Evolutionary conservation across 352 stramenopile species (phyloP).

Genomic region (Globisporangium yorkense): DNA sequence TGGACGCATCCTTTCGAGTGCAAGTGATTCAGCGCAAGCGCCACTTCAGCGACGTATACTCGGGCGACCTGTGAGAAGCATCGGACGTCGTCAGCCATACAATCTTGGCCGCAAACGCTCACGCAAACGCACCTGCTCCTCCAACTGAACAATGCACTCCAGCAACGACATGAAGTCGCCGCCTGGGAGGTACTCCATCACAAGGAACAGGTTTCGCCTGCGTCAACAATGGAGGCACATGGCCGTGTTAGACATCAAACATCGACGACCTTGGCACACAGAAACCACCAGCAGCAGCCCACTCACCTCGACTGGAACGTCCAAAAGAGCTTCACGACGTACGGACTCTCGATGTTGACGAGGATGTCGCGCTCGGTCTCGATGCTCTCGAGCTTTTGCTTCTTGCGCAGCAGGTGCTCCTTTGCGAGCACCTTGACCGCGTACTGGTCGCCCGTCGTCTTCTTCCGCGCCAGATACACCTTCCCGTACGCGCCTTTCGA

Average conservation of each 20-base stretch:
- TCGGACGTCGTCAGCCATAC: background rate
- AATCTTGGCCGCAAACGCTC: background rate
- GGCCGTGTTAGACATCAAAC: no score
- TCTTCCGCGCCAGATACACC: conserved; percentile 85
- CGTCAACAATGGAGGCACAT: background rate
- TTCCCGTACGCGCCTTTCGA: conserved; percentile 88
- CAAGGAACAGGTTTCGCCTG: conserved; percentile 82
- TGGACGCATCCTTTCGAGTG: conserved; percentile 84
- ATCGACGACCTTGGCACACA: no score
- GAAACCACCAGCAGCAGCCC: background rate
- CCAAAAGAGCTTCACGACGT: conserved; percentile 90
- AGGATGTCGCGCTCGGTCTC: conserved; percentile 87
- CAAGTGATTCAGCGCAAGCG: conserved; percentile 81
- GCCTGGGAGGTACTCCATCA: conserved; percentile 89
- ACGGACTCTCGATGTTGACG: conserved; percentile 82
- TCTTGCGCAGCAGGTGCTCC: conserved; percentile 85
- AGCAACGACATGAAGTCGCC: conserved; percentile 89
- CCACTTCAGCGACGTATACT: conserved; percentile 86
- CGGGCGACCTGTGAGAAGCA: conserved; percentile 54
- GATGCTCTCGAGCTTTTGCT: conserved; percentile 80
- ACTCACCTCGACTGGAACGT: conserved; percentile 87
- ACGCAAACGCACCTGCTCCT: conserved; percentile 54
- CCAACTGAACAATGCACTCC: conserved; percentile 83
- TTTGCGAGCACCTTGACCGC: conserved; percentile 90
- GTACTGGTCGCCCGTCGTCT: conserved; percentile 85